Evolutionary conservation across 257 asterid genomes (phyloP), one percentile per base, ranked within the genome.

Genomic region (Solanum virginianum): DNA sequence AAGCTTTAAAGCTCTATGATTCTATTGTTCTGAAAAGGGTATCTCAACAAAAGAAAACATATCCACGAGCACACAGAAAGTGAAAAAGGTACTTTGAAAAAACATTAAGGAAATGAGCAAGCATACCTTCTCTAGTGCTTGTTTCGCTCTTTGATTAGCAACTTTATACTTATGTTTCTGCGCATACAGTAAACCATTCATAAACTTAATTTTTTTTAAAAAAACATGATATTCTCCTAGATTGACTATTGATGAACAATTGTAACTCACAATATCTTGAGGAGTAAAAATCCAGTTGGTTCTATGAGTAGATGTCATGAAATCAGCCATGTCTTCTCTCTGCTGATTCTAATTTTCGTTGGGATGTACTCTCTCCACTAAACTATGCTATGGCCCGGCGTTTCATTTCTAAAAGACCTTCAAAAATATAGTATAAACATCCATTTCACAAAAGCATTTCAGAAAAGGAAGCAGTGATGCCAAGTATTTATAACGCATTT

Each of bases 201-300:
- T 24, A 16, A 68, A 29, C 41, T 5, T 5, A 36, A 36, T 36
- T 36, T 36, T 36, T 36, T 36, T 36, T 2, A 2, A 36, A 36
- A 36, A 36, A 4, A 36, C 6, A 26, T n/a, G 29, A 39, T 75
- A 3, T 56, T 49, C 43, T 39, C 60, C 59, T 0, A 17, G 32
- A n/a, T 18, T 39, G 66, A 29, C 45, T 32, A 8, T 26, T 54
- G 55, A 59, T 18, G 20, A 16, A 10, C 69, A 36, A 20, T 47
- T 51, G 32, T 2, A n/a, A 57, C 36, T 84, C 93, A 94, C 98
- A 53, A 96, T 95, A 82, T 88, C 93, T 77, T 93, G 98, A 47
- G 97, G 91, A 85, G 94, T 85, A 90, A 94, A 93, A 80, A 96
- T 93, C 98, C 99, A 96, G 89, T 91, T 96, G 57, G 93, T 96